A percentile compares a stretch with the other conserved stretches of the same genome.
Conservation (phyloP, 345 rosid species). For the Theobroma cacao region DNA sequence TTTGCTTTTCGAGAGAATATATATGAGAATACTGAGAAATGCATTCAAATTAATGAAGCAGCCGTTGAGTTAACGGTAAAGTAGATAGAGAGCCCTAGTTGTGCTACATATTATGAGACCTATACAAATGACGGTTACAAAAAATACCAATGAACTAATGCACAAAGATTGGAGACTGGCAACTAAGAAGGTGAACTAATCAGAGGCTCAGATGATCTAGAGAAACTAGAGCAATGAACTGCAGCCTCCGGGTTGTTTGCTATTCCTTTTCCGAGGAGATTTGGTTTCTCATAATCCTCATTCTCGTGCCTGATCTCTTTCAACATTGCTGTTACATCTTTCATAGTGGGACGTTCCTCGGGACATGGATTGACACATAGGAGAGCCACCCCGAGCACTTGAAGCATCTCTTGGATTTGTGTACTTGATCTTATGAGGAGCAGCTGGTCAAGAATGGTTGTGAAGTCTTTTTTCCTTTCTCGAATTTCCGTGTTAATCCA, state of each 20-base stretch:
- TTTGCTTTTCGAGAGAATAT: neutral
- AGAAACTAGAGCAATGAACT: slow-evolving; percentile 63
- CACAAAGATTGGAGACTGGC: slow-evolving; percentile 15
- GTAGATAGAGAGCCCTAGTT: slow-evolving; percentile 6
- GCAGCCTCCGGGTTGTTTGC: slow-evolving; percentile 30
- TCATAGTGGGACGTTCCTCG: slow-evolving; percentile 68
- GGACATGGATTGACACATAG: slow-evolving; percentile 58
- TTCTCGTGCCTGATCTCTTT: slow-evolving; percentile 53
- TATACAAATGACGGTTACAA: slow-evolving; percentile 32
- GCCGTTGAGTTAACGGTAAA: slow-evolving; percentile 14
- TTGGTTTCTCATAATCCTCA: slow-evolving; percentile 45
- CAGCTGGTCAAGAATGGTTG: slow-evolving; percentile 51
- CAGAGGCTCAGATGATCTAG: slow-evolving; percentile 60
- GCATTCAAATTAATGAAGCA: neutral
- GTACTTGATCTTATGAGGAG: slow-evolving; percentile 46
- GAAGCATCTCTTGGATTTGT: slow-evolving; percentile 67
- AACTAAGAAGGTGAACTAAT: slow-evolving; percentile 42
- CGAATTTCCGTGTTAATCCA: slow-evolving; percentile 59
- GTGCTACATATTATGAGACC: slow-evolving; percentile 25
- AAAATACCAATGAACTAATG: slow-evolving; percentile 18
- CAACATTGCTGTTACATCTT: slow-evolving; percentile 65
- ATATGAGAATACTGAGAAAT: neutral
- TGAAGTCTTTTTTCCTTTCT: slow-evolving; percentile 43
- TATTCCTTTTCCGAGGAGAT: slow-evolving; percentile 25
- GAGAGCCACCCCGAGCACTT: slow-evolving; percentile 64